Percentiles rank a stretch among this genome's conserved stretches.
Conservation (phyloP, 345 rosid genomes). For the Adansonia digitata region DNA sequence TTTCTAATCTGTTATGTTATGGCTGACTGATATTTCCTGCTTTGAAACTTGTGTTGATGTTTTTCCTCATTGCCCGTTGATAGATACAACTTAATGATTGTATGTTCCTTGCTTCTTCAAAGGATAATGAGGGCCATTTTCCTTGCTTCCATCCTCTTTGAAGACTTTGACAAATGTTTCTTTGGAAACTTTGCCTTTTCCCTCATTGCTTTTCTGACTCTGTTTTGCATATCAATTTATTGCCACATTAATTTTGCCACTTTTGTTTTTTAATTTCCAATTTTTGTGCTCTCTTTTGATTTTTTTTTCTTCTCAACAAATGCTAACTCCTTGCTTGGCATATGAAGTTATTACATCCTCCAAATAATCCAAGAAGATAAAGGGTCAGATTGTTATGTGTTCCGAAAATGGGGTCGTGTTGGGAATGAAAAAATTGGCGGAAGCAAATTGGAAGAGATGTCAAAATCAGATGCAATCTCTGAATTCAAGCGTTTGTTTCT, state of each 20-base stretch:
- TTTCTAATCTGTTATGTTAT: conserved; percentile 3
- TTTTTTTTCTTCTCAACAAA: not conserved
- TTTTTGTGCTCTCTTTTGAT: not conserved
- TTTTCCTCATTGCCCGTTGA: not conserved
- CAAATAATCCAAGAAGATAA: conserved; percentile 93
- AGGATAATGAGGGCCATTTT: not conserved
- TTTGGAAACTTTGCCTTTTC: not conserved
- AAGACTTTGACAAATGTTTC: not conserved
- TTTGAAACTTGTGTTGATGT: conserved; percentile 6
- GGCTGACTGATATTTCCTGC: conserved; percentile 1
- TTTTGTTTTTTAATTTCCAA: conserved; percentile 5
- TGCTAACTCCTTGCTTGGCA: conserved; percentile 25
- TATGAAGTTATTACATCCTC: conserved; percentile 72
- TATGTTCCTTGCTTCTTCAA: not conserved
- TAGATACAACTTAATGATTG: not conserved
- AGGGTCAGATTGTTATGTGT: conserved; percentile 66
- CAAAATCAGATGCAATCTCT: conserved; percentile 67
- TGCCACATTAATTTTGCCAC: not conserved
- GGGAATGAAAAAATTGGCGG: conserved; percentile 91
- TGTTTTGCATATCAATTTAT: not conserved
- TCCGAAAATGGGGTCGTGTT: conserved; percentile 95
- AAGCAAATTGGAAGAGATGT: conserved; percentile 61
- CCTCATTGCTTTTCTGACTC: not conserved
- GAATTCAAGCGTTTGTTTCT: conserved; percentile 65
- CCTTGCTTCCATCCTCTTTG: not conserved